Evolutionary conservation across 2,329 filamentous ascomycete species (phyloP).

Genomic region (Verticillium klebahnii): DNA sequence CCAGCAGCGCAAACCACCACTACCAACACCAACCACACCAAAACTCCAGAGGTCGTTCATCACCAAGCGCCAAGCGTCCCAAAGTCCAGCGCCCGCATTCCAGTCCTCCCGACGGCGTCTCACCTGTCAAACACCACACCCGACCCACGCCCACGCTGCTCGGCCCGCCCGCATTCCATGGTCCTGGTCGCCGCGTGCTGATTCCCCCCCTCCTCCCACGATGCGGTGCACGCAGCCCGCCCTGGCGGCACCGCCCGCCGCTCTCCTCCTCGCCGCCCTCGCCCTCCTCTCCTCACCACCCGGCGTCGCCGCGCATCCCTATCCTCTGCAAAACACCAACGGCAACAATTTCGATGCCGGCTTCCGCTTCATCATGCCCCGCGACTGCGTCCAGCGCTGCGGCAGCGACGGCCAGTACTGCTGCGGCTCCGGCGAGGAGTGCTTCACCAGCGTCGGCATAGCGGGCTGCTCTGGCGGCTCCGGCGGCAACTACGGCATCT

Average conservation of each 20-base stretch:
- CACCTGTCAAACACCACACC: neutral
- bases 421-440: constrained; percentile 43
- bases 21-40: neutral
- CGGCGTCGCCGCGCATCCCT: constrained; percentile 38
- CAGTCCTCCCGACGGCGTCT: neutral
- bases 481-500: constrained; percentile 28
- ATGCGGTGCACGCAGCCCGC: constrained; percentile 3
- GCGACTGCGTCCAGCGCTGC: constrained; percentile 48
- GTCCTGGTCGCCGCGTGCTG: neutral
- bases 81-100: neutral
- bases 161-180: neutral
- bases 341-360: constrained; percentile 44
- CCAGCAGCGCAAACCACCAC: neutral
- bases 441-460: constrained; percentile 45
- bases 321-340: constrained; percentile 30
- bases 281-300: constrained; percentile 32
- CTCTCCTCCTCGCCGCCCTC: constrained; percentile 17
- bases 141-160: constrained; percentile 11
- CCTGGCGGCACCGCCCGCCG: neutral
- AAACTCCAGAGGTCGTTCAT: neutral
- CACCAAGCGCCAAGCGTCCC: neutral
- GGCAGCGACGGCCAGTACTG: constrained; percentile 52
- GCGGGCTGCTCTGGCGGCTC: constrained; percentile 42
- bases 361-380: constrained; percentile 44
- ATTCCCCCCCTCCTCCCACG: neutral